Base-by-base conservation (phyloP, 768 basidiomycete genomes). In the Astraeus odoratus region DNA sequence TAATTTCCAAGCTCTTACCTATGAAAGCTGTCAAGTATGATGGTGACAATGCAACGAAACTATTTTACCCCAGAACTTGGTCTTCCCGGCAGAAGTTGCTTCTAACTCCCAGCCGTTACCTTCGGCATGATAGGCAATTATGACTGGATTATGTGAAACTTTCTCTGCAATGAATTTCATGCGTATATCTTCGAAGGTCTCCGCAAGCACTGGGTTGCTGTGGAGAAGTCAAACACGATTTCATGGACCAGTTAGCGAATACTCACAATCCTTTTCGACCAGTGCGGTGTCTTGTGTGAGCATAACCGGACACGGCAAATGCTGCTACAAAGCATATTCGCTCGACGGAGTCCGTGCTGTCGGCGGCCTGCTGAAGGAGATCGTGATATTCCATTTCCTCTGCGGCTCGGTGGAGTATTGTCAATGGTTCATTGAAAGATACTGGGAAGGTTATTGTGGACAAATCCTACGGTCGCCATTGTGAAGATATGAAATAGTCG, bases 1-100 rank as follows among this genome's bases (percentile, higher is more conserved):
- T 85, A 37, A 94, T 78, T 65, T 93, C 91, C 55, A 93, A 65
- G 53, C 86, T 89, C 69, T 89, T 91, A n/a, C 90, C 89, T 89
- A 41, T 13, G 48, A 18, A 50, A 47, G 13, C 25, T 9, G 49
- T 62, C 58, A 58, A 45, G 45, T 48, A 43, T 45, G 43, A 26
- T 52, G 48, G 36, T 30, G 41, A 47, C 38, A 42, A 29, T 25
- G 27, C 25, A 54, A 46, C 30, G 37, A 29, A 46, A 43, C 51
- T 9, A 34, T 72, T 80, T 47, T 61, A 86, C 89, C 90, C 87
- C 89, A 89, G 64, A 93, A 90, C 62, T 88, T 90, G 45, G 88
- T 91, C 65, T 78, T 87, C 20, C 86, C 89, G 53, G 78, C 73
- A n/a, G 85, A 83, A 0, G 85, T 88, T 26, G 77, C 85, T 46